phyloP scores from a whole-genome alignment of 257 asterid species.

The Plectranthus barbatus region DNA sequence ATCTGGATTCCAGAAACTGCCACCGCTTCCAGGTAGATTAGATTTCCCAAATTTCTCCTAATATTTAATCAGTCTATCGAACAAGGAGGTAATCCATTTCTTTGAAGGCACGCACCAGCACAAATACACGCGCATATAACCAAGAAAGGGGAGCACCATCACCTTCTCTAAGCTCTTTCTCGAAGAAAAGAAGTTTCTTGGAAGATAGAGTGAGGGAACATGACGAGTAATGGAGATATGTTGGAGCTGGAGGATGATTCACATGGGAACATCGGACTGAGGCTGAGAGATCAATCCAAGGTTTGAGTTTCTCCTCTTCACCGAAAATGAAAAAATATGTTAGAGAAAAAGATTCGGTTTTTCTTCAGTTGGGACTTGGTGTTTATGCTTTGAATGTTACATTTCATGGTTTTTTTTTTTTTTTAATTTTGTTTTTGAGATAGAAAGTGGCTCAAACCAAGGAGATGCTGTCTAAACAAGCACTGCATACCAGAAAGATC shows the following conservation, averaged over 20 bases:
- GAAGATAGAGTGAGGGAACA: slow-evolving; percentile 2
- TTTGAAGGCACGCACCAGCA: background rate
- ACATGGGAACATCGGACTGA: slow-evolving; percentile 35
- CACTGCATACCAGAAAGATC: slow-evolving; percentile 56
- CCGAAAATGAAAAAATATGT: background rate
- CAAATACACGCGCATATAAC: background rate
- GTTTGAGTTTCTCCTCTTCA: slow-evolving; percentile 16
- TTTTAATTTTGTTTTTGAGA: slow-evolving; percentile 5
- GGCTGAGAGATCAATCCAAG: slow-evolving; percentile 77
- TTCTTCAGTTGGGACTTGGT: slow-evolving; percentile 4
- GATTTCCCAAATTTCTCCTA: background rate
- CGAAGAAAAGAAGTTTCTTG: background rate
- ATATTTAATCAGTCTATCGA: background rate
- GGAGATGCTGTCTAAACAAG: slow-evolving; percentile 50
- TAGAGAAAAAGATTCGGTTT: background rate
- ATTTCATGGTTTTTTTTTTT: background rate
- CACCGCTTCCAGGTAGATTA: background rate
- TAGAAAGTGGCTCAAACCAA: slow-evolving; percentile 87
- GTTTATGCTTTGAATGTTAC: background rate
- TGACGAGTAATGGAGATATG: slow-evolving; percentile 49
- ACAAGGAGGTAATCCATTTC: background rate
- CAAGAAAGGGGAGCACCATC: background rate
- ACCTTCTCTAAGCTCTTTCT: background rate
- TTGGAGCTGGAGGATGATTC: slow-evolving; percentile 51
- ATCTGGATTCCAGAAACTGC: background rate